A percentile compares a stretch with the other conserved stretches of the same genome.
Conservation (phyloP, 306 rosid species). For the Prunus kanzakura region DNA sequence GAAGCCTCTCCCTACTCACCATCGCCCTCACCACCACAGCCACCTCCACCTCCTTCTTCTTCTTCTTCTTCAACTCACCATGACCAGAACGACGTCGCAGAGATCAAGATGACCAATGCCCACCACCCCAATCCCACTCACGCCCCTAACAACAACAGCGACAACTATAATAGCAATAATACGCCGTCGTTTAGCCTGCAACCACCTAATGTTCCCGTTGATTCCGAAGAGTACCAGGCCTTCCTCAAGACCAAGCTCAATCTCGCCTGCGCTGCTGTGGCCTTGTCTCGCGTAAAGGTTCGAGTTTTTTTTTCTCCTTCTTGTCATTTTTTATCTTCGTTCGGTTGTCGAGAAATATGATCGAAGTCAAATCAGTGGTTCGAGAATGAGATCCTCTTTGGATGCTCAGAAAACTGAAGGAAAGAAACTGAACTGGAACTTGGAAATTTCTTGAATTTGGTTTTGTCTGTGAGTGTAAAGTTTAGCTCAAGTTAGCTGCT, state of each 20-base stretch:
- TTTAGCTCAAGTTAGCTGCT: background rate
- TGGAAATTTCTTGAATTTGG: background rate
- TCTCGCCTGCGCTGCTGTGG: slow-evolving; percentile 92
- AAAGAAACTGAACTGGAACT: background rate
- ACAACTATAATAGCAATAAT: background rate
- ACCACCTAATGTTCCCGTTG: slow-evolving; percentile 31
- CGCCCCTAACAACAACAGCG: background rate
- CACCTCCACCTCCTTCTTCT: slow-evolving; percentile 18
- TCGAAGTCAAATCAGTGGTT: background rate
- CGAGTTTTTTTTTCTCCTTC: background rate
- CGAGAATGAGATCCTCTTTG: background rate
- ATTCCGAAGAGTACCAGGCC: slow-evolving; percentile 62
- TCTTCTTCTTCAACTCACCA: slow-evolving; percentile 33
- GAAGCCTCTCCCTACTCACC: slow-evolving; percentile 40
- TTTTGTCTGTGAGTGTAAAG: background rate
- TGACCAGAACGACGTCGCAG: slow-evolving; percentile 27
- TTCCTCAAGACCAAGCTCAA: slow-evolving; percentile 83
- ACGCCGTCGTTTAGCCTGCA: slow-evolving; percentile 11
- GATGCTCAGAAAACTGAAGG: background rate
- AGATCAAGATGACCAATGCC: slow-evolving; percentile 37
- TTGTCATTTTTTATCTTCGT: background rate
- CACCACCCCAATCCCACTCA: background rate
- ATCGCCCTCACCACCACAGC: slow-evolving; percentile 12
- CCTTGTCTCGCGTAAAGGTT: slow-evolving; percentile 58
- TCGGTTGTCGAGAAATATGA: background rate